Evolutionary conservation across 208 protist species (phyloP).

Genomic region (Crithidia sp.): DNA sequence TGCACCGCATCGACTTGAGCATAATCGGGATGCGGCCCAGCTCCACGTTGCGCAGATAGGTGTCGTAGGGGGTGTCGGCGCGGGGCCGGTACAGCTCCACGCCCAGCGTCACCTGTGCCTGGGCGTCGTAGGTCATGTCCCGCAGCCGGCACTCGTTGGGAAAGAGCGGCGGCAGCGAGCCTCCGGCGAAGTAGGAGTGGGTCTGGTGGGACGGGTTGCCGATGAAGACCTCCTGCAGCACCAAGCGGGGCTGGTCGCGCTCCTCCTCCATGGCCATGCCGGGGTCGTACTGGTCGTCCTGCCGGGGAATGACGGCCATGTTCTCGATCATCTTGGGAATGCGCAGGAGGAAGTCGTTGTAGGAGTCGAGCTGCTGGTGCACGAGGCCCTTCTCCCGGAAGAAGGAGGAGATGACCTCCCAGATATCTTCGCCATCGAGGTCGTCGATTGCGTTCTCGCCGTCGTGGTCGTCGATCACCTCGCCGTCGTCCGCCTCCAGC

Average conservation of each 20-base stretch:
- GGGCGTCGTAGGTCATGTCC: constrained; percentile 94
- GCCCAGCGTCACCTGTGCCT: constrained; percentile 67
- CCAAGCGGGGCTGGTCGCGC: constrained; percentile 75
- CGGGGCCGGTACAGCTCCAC: constrained; percentile 63
- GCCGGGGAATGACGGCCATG: constrained; percentile 69
- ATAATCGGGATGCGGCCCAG: constrained; percentile 99
- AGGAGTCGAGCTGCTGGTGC: constrained; percentile 99
- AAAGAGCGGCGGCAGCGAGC: constrained; percentile 80
- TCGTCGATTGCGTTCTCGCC: constrained; percentile 47
- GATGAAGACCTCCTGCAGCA: constrained; percentile 82
- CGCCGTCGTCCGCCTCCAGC: constrained; percentile 73
- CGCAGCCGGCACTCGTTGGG: constrained; percentile 97
- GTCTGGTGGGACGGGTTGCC: constrained; percentile 81
- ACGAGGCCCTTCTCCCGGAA: constrained; percentile 98
- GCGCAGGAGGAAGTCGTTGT: constrained; percentile 97
- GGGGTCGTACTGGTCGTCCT: constrained; percentile 86
- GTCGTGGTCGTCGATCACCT: constrained; percentile 41
- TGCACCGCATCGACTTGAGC: constrained; percentile 97
- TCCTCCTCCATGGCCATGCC: constrained; percentile 48
- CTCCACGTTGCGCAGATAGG: constrained; percentile 76
- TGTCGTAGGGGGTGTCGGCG: constrained; percentile 40
- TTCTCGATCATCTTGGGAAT: constrained; percentile 83
- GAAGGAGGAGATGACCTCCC: constrained; percentile 97
- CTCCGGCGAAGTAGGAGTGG: constrained; percentile 43
- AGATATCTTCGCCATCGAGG: constrained; percentile 94